Evolutionary conservation across 257 asterid genomes (phyloP), one percentile per base, ranked within the genome.

Genomic region (Solanum gracilifrons): DNA sequence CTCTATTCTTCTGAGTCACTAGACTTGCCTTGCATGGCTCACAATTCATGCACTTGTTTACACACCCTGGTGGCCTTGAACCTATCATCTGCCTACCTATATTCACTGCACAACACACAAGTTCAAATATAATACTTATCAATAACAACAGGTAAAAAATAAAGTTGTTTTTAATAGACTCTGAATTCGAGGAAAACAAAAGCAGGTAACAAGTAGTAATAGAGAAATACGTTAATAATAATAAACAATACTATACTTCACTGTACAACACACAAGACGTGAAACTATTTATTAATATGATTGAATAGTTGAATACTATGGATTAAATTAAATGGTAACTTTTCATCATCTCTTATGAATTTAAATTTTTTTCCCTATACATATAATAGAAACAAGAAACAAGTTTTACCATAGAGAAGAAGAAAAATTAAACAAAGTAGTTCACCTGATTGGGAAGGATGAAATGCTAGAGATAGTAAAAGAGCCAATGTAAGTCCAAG

Each of bases 21-120:
- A 88, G 29, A 72, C 86, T 88, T 20, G 93, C 91, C 77, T 64
- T 85, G 87, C 92, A 89, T 69, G 93, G 92, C 3, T 85, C 85
- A 86, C 93, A 91, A 58, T 16, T 88, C 93, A 89, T 82, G 88
- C 93, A 91, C 72, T 90, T 91, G 88, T 89, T 85, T 27, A 88
- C 88, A 86, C 93, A 91, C 5, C 73, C 84, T 1, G 92, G 93
- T 66, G 92, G 93, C 48, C 89, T 89, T 46, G 93, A 91, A 9
- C 93, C 93, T 55, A 91, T 71, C 90, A 87, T 36, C 36, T 82
- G 77, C 29, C 77, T 71, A 15, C 15, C 84, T 35, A 79, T 79
- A 25, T 5, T 58, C 75, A 41, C 86, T 79, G 86, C 15, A 1
- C 55, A 46, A 46, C 41, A 46, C 20, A 12, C 51, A 43, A 43